These are phyloP conservation scores for Fusarium sp. DNA, from an alignment of 2,329 filamentous ascomycete genomes.

Conservation along the genomic window DNA sequence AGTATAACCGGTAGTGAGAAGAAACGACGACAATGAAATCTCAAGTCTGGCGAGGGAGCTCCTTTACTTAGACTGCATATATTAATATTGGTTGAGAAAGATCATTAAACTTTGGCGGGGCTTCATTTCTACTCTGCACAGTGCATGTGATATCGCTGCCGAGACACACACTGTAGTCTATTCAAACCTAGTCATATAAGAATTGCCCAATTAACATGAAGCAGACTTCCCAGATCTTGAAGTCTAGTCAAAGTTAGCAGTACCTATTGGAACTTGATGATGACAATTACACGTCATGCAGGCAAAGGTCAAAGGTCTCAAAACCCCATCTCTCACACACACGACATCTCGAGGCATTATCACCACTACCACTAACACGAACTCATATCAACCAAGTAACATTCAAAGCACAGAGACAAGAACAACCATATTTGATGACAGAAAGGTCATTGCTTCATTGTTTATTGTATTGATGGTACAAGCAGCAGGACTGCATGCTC, in stretches of 20 bases:
- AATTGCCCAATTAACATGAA: conserved; percentile 24
- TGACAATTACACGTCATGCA: conserved; percentile 27
- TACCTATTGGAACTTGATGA: conserved; percentile 15
- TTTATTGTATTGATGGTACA: conserved; percentile 49
- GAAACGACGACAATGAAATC: background rate
- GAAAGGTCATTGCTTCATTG: conserved; percentile 32
- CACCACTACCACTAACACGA: background rate
- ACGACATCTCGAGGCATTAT: background rate
- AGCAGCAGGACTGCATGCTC: conserved; percentile 49
- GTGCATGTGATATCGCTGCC: conserved; percentile 18
- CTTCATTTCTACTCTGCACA: conserved; percentile 39
- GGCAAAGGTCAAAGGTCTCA: background rate
- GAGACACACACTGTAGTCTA: conserved; percentile 32
- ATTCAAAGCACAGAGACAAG: conserved; percentile 7
- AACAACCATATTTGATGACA: conserved; percentile 27
- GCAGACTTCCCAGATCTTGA: background rate
- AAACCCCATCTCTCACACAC: background rate
- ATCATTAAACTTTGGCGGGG: conserved; percentile 42
- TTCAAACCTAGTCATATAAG: background rate
- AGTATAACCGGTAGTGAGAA: background rate
- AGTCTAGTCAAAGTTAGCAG: background rate
- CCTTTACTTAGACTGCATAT: conserved; percentile 31
- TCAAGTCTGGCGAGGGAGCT: conserved; percentile 26
- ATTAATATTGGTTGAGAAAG: conserved; percentile 22
- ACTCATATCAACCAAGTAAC: background rate